phyloP scores from a whole-genome alignment of 768 basidiomycete species.

The Suillus alpinus region DNA sequence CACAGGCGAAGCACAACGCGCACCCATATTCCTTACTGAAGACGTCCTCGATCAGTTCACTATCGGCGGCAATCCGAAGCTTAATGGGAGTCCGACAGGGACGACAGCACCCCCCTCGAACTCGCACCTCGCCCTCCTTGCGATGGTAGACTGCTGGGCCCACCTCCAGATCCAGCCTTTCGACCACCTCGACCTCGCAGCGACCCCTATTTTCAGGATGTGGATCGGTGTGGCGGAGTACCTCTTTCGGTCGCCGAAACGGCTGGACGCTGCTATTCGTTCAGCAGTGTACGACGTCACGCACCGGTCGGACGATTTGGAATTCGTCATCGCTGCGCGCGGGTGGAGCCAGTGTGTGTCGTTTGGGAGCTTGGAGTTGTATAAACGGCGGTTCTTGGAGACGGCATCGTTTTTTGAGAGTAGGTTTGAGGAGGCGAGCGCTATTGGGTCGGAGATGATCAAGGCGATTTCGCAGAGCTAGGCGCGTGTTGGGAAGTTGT shows the following conservation, averaged over 20 bases:
- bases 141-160: constrained; percentile 99
- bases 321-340: constrained; percentile 89
- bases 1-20: constrained; percentile 29
- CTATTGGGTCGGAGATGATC: constrained; percentile 85
- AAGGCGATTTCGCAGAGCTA: constrained; percentile 75
- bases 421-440: constrained; percentile 82
- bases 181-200: constrained; percentile 87
- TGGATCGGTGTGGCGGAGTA: constrained; percentile 98
- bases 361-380: constrained; percentile 90
- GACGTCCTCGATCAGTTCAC: constrained; percentile 88
- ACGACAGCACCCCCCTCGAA: constrained; percentile 46
- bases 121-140: constrained; percentile 89
- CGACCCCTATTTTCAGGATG: constrained; percentile 92
- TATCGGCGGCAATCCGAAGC: constrained; percentile 47
- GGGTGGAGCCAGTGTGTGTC: constrained; percentile 96
- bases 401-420: constrained; percentile 83
- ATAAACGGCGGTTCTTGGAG: constrained; percentile 73
- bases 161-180: constrained; percentile 84
- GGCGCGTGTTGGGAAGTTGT: not conserved
- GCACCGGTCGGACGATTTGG: constrained; percentile 86
- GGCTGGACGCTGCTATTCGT: constrained; percentile 68
- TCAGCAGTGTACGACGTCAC: constrained; percentile 74
- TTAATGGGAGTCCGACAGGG: constrained; percentile 5
- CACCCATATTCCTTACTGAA: constrained; percentile 80
- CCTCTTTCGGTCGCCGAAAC: constrained; percentile 70